Evolutionary conservation across 306 rosid genomes (phyloP).

Genomic region (Cucurbita ficifolia): DNA sequence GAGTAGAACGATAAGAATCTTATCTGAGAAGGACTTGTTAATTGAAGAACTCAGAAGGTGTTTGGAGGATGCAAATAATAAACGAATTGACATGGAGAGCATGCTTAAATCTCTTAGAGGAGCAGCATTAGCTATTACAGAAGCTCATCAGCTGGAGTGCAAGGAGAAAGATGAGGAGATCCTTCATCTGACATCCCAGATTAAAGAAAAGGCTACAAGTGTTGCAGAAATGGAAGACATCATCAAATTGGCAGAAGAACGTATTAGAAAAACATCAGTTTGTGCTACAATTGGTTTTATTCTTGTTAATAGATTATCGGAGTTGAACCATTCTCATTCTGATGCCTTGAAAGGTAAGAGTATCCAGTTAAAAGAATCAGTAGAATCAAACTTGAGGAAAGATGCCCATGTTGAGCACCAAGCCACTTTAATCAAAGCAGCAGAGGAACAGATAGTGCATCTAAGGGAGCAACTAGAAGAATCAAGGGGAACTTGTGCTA

Average conservation of each 20-base stretch:
- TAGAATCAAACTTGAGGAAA: constrained; percentile 33
- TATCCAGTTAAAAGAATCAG: constrained; percentile 32
- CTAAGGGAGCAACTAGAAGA: constrained; percentile 23
- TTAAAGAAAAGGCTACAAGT: constrained; percentile 29
- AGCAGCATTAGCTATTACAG: constrained; percentile 64
- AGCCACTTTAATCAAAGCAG: constrained; percentile 32
- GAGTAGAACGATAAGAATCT: constrained; percentile 38
- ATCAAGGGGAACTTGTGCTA: constrained; percentile 30
- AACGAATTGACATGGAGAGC: constrained; percentile 61
- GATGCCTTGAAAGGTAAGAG: constrained; percentile 33
- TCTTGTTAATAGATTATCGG: constrained; percentile 58
- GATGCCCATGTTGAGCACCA: constrained; percentile 40
- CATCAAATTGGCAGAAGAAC: constrained; percentile 39
- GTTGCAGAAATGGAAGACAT: constrained; percentile 31
- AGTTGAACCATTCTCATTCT: constrained; percentile 31
- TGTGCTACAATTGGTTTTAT: constrained; percentile 72
- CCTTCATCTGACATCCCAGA: constrained; percentile 28
- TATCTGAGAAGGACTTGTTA: constrained; percentile 65
- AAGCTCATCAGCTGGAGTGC: constrained; percentile 72
- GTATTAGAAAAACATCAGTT: constrained; percentile 32
- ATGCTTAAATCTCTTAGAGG: constrained; percentile 86
- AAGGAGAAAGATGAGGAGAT: constrained; percentile 48
- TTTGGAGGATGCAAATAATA: constrained; percentile 80
- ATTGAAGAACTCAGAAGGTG: constrained; percentile 65
- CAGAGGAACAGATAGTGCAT: constrained; percentile 25